Base-by-base conservation (phyloP, 1,139 yeast species). In the Suhomyces coccinellae region DNA sequence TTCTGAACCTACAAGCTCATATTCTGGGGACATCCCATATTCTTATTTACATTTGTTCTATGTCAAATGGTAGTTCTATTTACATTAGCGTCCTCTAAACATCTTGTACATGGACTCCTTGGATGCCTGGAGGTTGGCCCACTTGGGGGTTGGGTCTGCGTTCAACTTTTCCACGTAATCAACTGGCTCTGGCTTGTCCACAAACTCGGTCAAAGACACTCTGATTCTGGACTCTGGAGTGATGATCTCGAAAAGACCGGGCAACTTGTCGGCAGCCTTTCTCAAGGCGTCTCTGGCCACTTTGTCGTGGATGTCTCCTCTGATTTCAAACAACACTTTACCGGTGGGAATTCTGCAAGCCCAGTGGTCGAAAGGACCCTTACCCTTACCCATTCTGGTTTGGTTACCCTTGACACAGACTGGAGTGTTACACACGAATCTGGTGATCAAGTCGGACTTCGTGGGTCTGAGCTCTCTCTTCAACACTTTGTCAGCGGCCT, bases 301-400 rank as follows among this genome's bases (percentile, higher is more conserved):
- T 56, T 81, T 83, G 61, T 89, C 96, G 66, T 95, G 98, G 54
- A 93, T 77, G 52, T 80, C 71, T n/a, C 85, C 86, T 52, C 73
- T 77, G 60, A 91, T 83, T 68, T 93, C 99, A 62, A 91, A 90
- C 30, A 90, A 73, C 40, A 93, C 83, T 61, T 90, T 90, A 4
- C 99, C 99, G 0, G 97, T 90, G 38, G 99, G 96, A 15, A 93
- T 93, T 59, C 99, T 81, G 36, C 85, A 87, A 53, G 96, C 96
- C 98, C 98, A 95, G 72, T 89, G 95, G 58, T 90, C 96, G 63
- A 93, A 91, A 0, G 95, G 85, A 67, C 99, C 99, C 69, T 93
- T 93, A 73, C 99, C 99, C 69, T 95, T 93, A 75, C 99, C 99
- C 99, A 93, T 93, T 83, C 99, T 93, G 15, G 97, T 89, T 65